Percentiles rank a stretch among this genome's conserved stretches.
phyloP scores from a whole-genome alignment of 2,329 filamentous ascomycete species.

The Bipolaris bicolor region DNA sequence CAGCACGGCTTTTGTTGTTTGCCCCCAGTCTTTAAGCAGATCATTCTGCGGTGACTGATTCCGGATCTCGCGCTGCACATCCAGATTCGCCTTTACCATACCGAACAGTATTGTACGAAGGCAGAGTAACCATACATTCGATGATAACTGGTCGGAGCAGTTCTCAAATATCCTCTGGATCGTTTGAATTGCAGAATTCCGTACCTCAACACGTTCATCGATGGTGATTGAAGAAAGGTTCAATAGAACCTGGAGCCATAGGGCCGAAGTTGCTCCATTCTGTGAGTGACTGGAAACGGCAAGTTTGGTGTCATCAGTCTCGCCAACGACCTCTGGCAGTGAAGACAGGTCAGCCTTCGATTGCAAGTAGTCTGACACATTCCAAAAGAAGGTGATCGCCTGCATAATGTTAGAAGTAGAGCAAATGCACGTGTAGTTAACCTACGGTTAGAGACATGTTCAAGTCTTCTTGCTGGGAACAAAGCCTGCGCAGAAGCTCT shows the following conservation, averaged over 20 bases:
- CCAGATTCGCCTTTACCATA: conserved; percentile 69
- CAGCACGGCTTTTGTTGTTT: conserved; percentile 50
- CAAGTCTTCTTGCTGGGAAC: conserved; percentile 85
- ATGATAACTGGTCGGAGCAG: conserved; percentile 78
- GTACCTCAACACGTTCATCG: conserved; percentile 74
- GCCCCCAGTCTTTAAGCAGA: conserved; percentile 44
- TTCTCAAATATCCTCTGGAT: conserved; percentile 90
- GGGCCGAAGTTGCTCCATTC: conserved; percentile 68
- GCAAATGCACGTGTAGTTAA: neutral
- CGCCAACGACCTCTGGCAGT: conserved; percentile 35
- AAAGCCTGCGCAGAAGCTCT: conserved; percentile 87
- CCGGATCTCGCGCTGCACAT: conserved; percentile 32
- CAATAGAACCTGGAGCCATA: conserved; percentile 80
- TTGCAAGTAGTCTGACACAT: conserved; percentile 84
- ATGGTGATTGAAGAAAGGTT: conserved; percentile 73
- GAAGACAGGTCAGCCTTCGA: conserved; percentile 52
- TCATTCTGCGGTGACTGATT: conserved; percentile 22
- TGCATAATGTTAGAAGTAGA: conserved; percentile 42
- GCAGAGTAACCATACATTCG: conserved; percentile 83
- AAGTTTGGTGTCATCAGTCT: conserved; percentile 57
- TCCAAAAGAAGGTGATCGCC: conserved; percentile 96
- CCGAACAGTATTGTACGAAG: conserved; percentile 81
- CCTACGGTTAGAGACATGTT: conserved; percentile 91
- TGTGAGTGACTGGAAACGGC: conserved; percentile 66
- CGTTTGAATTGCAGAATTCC: conserved; percentile 90